phyloP scores from a whole-genome alignment of 352 stramenopile genomes.

The Phytopythium sindhum region DNA sequence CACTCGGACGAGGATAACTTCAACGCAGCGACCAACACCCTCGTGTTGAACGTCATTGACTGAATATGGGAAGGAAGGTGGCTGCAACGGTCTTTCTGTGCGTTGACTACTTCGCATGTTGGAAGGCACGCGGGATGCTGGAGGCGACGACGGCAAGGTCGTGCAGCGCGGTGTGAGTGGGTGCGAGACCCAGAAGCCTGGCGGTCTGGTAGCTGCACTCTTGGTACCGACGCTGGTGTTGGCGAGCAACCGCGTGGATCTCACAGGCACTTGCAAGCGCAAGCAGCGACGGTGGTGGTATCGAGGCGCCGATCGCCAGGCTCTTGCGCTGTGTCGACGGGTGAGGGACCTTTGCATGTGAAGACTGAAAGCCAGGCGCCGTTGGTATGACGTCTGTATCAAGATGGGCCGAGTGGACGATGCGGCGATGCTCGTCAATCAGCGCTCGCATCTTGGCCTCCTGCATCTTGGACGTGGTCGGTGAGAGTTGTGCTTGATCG shows the following conservation, averaged over 20 bases:
- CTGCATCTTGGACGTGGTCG: neutral
- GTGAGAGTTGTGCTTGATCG: no score
- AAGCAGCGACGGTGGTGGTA: neutral
- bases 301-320: neutral
- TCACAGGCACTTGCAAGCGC: neutral
- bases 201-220: neutral
- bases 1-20: no score
- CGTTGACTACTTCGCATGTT: neutral
- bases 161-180: neutral
- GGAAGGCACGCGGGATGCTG: neutral
- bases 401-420: slow-evolving; percentile 23
- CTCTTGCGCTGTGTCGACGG: neutral
- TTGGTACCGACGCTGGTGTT: neutral
- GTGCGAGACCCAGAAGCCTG: neutral
- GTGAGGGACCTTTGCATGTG: neutral
- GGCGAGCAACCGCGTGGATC: neutral
- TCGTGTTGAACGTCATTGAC: no score
- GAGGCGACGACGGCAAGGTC: neutral
- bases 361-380: neutral
- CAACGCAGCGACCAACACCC: no score
- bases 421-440: slow-evolving; percentile 22
- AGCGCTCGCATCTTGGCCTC: slow-evolving; percentile 17
- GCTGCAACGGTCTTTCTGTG: no score
- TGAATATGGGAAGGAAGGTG: no score
- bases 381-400: slow-evolving; percentile 1